These are phyloP conservation scores for Diaporthe sp. DNA, from an alignment of 2,329 filamentous ascomycete genomes.

Conservation along the genomic window DNA sequence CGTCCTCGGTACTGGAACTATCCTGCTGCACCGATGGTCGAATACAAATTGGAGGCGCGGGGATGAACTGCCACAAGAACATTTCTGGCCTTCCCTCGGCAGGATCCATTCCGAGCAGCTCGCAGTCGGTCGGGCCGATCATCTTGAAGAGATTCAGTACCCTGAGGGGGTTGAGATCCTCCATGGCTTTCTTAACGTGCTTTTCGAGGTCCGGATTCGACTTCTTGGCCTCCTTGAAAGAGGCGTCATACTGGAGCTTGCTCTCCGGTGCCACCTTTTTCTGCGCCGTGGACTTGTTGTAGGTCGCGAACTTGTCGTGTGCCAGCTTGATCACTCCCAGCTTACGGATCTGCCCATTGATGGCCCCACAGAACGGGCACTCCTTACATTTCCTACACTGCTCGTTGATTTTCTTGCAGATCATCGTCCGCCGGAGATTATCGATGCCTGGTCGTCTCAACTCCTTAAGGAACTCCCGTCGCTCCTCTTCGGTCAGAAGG, in stretches of 20 bases:
- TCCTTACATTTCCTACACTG: conserved; percentile 89
- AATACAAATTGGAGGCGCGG: conserved; percentile 94
- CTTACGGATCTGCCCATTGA: conserved; percentile 95
- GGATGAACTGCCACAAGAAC: conserved; percentile 97
- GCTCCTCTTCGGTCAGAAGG: conserved; percentile 84
- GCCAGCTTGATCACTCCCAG: conserved; percentile 92
- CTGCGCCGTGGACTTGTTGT: conserved; percentile 87
- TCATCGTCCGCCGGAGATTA: conserved; percentile 84
- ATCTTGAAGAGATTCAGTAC: conserved; percentile 93
- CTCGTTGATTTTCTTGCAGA: conserved; percentile 90
- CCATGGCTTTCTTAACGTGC: conserved; percentile 90
- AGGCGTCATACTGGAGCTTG: conserved; percentile 88
- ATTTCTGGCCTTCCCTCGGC: conserved; percentile 92
- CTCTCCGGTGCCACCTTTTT: conserved; percentile 87
- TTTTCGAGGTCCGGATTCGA: conserved; percentile 89
- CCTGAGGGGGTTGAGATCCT: conserved; percentile 91
- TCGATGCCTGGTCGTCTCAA: conserved; percentile 87
- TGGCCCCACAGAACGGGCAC: conserved; percentile 83
- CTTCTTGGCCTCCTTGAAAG: conserved; percentile 84
- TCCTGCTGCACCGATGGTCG: conserved; percentile 95
- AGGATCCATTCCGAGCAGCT: conserved; percentile 90
- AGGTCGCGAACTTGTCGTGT: conserved; percentile 92
- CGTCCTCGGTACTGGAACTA: conserved; percentile 93
- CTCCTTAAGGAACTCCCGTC: conserved; percentile 82
- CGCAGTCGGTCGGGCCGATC: conserved; percentile 87